Evolutionary conservation across 306 rosid species (phyloP).

Genomic region (Hylodesmum podocarpum): DNA sequence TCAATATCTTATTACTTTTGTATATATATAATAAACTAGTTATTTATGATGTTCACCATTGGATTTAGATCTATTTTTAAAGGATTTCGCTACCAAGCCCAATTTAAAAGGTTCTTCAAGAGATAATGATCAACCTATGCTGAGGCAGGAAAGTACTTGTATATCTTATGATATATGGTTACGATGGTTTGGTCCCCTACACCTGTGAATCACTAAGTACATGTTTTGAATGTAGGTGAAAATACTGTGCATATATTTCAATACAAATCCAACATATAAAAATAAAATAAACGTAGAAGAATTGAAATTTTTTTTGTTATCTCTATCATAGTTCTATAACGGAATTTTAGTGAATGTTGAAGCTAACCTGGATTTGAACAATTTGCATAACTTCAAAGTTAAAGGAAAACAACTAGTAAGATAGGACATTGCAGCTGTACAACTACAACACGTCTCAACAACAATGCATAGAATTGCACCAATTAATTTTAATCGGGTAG

Average conservation of each 20-base stretch:
- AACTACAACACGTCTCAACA: slow-evolving; percentile 25
- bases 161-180: not conserved
- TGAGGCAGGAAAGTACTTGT: not conserved
- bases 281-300: too few species aligned
- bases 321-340: too few species aligned
- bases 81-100: not conserved
- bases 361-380: slow-evolving; percentile 20
- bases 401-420: slow-evolving; percentile 9
- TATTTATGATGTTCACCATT: not conserved
- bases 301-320: too few species aligned
- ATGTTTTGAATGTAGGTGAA: too few species aligned
- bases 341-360: not conserved
- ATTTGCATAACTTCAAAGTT: slow-evolving; percentile 22
- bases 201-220: too few species aligned
- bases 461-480: not conserved
- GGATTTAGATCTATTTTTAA: not conserved
- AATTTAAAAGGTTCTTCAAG: not conserved
- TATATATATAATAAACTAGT: not conserved
- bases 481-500: too few species aligned
- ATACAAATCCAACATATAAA: too few species aligned
- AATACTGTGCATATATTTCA: too few species aligned
- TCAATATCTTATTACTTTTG: not conserved
- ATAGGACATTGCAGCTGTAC: slow-evolving; percentile 24
- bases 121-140: not conserved
- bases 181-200: not conserved